Evolutionary conservation across 805 yeast species (phyloP), one percentile per base, ranked within the genome.

Genomic region (Candida dajiaensis): DNA sequence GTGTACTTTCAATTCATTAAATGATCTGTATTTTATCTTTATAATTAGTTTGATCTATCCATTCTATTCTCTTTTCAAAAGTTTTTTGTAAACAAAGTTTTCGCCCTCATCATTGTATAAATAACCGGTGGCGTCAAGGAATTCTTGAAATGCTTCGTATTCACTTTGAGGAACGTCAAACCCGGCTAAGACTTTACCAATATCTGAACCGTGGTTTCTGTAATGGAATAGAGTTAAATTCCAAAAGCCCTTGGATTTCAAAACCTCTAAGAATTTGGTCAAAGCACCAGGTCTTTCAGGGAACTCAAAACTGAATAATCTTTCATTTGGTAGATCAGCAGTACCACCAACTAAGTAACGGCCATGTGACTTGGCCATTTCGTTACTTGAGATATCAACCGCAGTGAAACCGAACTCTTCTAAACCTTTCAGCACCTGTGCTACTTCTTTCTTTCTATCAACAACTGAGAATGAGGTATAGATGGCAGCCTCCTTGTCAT

Each of bases 281-380:
- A 94, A 73, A 1, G 99, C 97, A 41, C 97, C 96, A 2, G 99
- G 98, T 60, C 94, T 82, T 62, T 94, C 99, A 13, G 99, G 99
- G 73, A 94, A 95, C 66, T 89, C 97, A 59, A 94, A 94, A 42
- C 85, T 76, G 56, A 81, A 78, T 31, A 94, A 67, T 57, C 83
- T 81, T 67, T 94, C 99, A 53, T 87, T 75, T 25, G 78, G 74
- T 18, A 86, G 80, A 20, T 73, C 67, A 0, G 90, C 79, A 50
- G 85, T 81, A 48, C 99, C 99, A 48, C 99, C 99, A 21, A 94
- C 96, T 53, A 94, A 72, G 64, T 94, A 95, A 64, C 99, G 78
- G 35, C 97, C 97, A 62, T 94, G 99, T 33, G 89, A 78, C 67
- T 94, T 94, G 38, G 99, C 99, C 72, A 94, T 76, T 63, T 90